Evolutionary conservation across 176 grass and related monocot genomes (phyloP).

Genomic region (Puya raimondii): DNA sequence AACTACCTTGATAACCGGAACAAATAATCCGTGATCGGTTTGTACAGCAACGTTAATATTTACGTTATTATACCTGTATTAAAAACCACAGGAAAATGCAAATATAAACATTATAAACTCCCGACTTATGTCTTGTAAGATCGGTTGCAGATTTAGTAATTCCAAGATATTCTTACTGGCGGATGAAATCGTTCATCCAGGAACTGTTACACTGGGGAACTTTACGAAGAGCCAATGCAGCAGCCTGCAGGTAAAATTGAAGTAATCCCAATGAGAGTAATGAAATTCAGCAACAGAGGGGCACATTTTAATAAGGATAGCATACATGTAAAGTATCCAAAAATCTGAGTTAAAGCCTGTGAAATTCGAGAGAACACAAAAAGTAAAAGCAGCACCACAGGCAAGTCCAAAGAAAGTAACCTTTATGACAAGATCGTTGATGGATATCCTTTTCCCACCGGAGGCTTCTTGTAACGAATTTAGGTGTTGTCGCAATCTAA

Average conservation of each 20-base stretch:
- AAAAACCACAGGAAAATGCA: neutral
- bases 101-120: neutral
- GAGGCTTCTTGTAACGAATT: slow-evolving; percentile 74
- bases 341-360: neutral
- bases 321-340: neutral
- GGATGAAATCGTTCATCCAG: slow-evolving; percentile 94
- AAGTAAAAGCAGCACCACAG: neutral
- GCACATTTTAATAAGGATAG: neutral
- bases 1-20: slow-evolving; percentile 76
- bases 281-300: neutral
- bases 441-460: slow-evolving; percentile 87
- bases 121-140: neutral
- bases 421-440: slow-evolving; percentile 98
- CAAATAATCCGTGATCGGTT: slow-evolving; percentile 92
- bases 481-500: slow-evolving; percentile 65
- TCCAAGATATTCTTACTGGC: slow-evolving; percentile 48
- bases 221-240: slow-evolving; percentile 86
- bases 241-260: slow-evolving; percentile 44
- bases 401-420: slow-evolving; percentile 21
- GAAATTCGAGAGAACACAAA: neutral
- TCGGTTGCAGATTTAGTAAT: neutral
- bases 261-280: slow-evolving; percentile 4
- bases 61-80: slow-evolving; percentile 73
- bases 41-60: slow-evolving; percentile 96
- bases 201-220: slow-evolving; percentile 93